Base-by-base conservation (phyloP, 2,329 filamentous ascomycete species). In the Alternaria sp. region DNA sequence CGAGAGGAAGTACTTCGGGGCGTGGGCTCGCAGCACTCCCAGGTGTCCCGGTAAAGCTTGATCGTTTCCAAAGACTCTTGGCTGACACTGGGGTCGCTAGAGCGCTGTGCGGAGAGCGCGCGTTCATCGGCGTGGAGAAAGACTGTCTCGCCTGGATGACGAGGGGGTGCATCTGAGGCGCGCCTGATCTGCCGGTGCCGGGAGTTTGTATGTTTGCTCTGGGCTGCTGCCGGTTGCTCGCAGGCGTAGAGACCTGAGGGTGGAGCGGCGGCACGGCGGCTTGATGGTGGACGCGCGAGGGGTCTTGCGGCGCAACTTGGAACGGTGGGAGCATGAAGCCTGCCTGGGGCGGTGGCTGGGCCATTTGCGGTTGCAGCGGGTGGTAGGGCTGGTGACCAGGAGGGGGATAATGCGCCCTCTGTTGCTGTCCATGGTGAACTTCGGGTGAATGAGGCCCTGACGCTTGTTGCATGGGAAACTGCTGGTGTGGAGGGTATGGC, bases 271-370 rank as follows among this genome's bases (percentile, higher is more conserved):
- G 64, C 45, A 70, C 66, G 10, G 66, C 30, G 12, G 75, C 64
- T 45, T 77, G 78, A 21, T 79, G 79, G 58, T 79, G 77, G 11
- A 76, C 74, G 64, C 74, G 75, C 51, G 73, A 80, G 6, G 80
- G 81, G 52, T 82, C 81, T 63, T 84, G 82, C 9, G 80, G 78
- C n/a, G 77, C 74, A 12, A 84, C 80, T 58, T 83, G 81, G 68
- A 84, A 85, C 5, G 83, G 82, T 50, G 82, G 82, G 36, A 84
- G 75, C 79, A 84, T 83, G 62, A 81, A 80, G 15, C 82, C 83
- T 52, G 82, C 77, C 54, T 82, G 81, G 44, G 79, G 77, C 13
- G 79, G 78, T 32, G 79, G 79, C 32, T 79, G 79, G 47, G 74
- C 73, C 57, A 76, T 68, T 23, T 72, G 77, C 25, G 61, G 69